Evolutionary conservation across 75 land plant genomes (phyloP).

Genomic region (Ceratopteris richardii): DNA sequence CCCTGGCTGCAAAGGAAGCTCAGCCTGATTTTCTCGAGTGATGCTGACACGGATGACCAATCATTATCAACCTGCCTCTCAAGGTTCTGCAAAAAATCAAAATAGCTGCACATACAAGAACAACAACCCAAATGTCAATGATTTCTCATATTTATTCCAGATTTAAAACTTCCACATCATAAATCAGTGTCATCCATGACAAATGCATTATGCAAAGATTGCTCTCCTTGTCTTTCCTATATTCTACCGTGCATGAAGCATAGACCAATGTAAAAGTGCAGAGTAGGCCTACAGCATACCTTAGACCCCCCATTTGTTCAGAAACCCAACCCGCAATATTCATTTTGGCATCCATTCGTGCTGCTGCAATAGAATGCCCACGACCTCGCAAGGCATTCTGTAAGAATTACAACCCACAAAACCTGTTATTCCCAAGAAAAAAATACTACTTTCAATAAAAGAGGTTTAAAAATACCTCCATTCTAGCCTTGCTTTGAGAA

Average conservation of each 20-base stretch:
- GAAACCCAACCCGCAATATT: slow-evolving; percentile 88
- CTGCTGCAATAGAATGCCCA: slow-evolving; percentile 92
- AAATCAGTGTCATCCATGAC: too few species aligned
- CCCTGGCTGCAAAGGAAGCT: slow-evolving; percentile 59
- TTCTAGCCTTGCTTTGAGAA: slow-evolving; percentile 90
- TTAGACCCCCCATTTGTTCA: slow-evolving; percentile 97
- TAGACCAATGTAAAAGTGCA: neutral
- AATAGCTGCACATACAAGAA: slow-evolving; percentile 46
- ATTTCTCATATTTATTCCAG: too few species aligned
- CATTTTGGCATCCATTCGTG: slow-evolving; percentile 93
- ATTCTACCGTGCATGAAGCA: too few species aligned
- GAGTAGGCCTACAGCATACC: slow-evolving; percentile 43
- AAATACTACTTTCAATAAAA: too few species aligned
- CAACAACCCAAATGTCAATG: neutral
- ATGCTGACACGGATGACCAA: slow-evolving; percentile 66
- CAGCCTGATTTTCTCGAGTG: slow-evolving; percentile 75
- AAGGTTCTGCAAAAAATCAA: slow-evolving; percentile 68
- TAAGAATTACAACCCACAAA: slow-evolving; percentile 1
- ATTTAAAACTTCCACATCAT: too few species aligned
- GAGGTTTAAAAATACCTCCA: slow-evolving; percentile 62
- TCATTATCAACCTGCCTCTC: slow-evolving; percentile 87
- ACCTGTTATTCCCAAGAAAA: too few species aligned
- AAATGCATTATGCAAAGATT: neutral
- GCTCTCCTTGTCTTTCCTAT: neutral
- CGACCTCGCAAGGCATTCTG: slow-evolving; percentile 84